Base-by-base conservation (phyloP, 345 rosid species). In the Boechera stricta region DNA sequence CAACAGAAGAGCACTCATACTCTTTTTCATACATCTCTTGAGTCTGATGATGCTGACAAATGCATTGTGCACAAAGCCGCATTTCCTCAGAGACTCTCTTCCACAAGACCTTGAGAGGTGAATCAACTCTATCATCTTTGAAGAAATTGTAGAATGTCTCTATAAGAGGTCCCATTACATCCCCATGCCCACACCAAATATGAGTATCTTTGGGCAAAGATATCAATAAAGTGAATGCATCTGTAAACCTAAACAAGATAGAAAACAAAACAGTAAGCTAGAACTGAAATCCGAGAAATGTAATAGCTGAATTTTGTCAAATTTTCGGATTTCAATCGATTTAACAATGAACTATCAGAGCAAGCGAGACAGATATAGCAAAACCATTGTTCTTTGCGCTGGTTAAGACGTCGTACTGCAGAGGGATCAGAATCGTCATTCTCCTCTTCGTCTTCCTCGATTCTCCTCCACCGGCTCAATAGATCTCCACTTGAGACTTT, bases 31-130 rank as follows among this genome's bases (percentile, higher is more conserved):
- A 95, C 89, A 85, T 88, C 82, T 88, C 90, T 59, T 87, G 91
- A 52, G 97, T 89, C 81, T 90, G 97, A 81, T 95, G 96, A 63
- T 95, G 98, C 87, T 95, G 98, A 76, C 86, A 90, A 79, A 92
- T 81, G 74, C 98, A 95, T 12, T 89, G 93, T 13, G 92, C 81
- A 74, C 99, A 95, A 36, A 68, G 81, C 51, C 83, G 83, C 95
- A 85, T 85, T 78, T 94, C 98, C 38, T 68, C 73, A 35, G 96
- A 92, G 28, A 90, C 79, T 77, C 98, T 87, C 81, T 81, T 89
- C 97, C 97, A 92, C 65, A 94, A 71, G 48, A 87, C 78, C 73
- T 81, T 84, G 36, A 94, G 97, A 77, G 98, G 98, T 61, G 97
- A 90, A 79, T 89, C 88, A 5, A 38, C 73, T 45, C 90, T 82